Base-by-base conservation (phyloP, 148 eudicot species). In the Drosera capensis region DNA sequence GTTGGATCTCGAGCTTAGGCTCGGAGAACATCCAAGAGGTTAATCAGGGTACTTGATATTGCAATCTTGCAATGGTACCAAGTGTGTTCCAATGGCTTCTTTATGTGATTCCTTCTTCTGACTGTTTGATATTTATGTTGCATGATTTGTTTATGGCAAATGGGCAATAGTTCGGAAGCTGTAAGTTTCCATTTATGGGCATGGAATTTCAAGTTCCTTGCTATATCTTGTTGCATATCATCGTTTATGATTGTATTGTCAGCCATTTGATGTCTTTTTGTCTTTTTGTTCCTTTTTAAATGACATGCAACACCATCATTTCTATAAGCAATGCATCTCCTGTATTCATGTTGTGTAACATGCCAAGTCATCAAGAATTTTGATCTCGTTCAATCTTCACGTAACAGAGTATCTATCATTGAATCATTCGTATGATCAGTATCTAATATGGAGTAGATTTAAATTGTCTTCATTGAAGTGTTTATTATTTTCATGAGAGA, bases 1-100 rank as follows among this genome's bases (percentile, higher is more conserved):
- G n/a, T 53, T 79, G 38, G 95, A 84, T 58, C 90, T 84, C 41
- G 95, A 84, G 71, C 78, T 84, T 23, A 80, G 95, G 74, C 82
- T 84, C 57, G 95, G 95, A 31, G 57, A 34, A 9, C n/a, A 13
- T 0, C 38, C 38, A 68, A 45, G n/a, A 26, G 69, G n/a, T n/a
- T n/a, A 6, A 12, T 20, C 12, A 44, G 13, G 8, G 20, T 54
- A 31, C n/a, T 31, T 45, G 14, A 18, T 4, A 34, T 25, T 53
- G 5, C 1, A 34, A 23, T 23, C n/a, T 34, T 34, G 3, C 11
- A 4, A 15, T 9, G n/a, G n/a, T 9, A 34, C n/a, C 11, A 34
- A 34, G 11, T 11, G 14, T 34, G 11, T 34, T 9, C n/a, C 38
- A 4, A 9, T 28, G 4, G 9, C 4, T 4, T 28, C 31, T 28